phyloP scores from a whole-genome alignment of 2,329 filamentous ascomycete species.

The Elsinoe fawcettii region DNA sequence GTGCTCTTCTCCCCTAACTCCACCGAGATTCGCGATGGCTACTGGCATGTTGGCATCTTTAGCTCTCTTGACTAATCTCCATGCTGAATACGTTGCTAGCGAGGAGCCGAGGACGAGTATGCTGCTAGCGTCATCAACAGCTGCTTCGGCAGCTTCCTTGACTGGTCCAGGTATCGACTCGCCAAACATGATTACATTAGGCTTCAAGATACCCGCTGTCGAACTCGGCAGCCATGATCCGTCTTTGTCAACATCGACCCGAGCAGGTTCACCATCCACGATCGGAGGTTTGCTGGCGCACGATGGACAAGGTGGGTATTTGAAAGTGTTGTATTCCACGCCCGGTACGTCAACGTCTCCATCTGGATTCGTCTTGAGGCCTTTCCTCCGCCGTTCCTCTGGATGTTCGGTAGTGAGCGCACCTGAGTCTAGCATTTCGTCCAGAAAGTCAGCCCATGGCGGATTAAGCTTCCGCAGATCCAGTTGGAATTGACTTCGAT shows the following conservation, averaged over 20 bases:
- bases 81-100: slow-evolving; percentile 90
- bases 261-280: slow-evolving; percentile 48
- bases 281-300: slow-evolving; percentile 61
- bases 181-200: slow-evolving; percentile 92
- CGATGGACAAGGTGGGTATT: slow-evolving; percentile 80
- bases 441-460: slow-evolving; percentile 70
- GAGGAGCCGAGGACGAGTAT: slow-evolving; percentile 81
- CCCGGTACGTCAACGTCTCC: slow-evolving; percentile 86
- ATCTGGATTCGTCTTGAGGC: slow-evolving; percentile 81
- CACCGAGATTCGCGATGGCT: slow-evolving; percentile 80
- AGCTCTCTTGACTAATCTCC: slow-evolving; percentile 77
- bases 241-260: slow-evolving; percentile 65
- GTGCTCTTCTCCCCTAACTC: slow-evolving; percentile 67
- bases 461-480: slow-evolving; percentile 75
- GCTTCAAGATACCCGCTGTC: slow-evolving; percentile 73
- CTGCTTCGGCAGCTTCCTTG: slow-evolving; percentile 68
- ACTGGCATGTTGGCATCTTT: slow-evolving; percentile 77
- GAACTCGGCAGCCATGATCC: slow-evolving; percentile 62
- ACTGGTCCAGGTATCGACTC: slow-evolving; percentile 67
- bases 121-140: slow-evolving; percentile 66
- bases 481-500: slow-evolving; percentile 66
- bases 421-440: slow-evolving; percentile 62
- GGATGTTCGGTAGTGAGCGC: slow-evolving; percentile 73
- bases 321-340: slow-evolving; percentile 80
- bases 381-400: slow-evolving; percentile 56